Evolutionary conservation across 768 basidiomycete species (phyloP).

Genomic region (Tephrocybe rancida): DNA sequence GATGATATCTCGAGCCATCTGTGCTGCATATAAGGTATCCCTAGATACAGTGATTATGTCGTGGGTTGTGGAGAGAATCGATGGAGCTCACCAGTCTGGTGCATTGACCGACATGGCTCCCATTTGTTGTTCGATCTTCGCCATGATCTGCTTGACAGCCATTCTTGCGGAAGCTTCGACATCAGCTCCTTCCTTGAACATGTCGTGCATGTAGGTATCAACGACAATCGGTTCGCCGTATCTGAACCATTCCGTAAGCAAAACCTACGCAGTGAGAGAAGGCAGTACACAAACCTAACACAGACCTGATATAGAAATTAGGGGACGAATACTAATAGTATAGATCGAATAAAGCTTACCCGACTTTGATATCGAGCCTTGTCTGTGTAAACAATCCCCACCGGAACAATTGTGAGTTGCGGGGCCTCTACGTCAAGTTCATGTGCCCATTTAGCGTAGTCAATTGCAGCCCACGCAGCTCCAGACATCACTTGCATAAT

Average conservation of each 20-base stretch:
- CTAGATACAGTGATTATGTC: slow-evolving; percentile 29
- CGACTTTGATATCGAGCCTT: slow-evolving; percentile 66
- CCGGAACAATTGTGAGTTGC: slow-evolving; percentile 56
- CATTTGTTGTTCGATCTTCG: slow-evolving; percentile 49
- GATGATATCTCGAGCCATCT: slow-evolving; percentile 58
- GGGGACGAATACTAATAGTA: neutral
- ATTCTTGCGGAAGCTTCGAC: slow-evolving; percentile 36
- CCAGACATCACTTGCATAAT: slow-evolving; percentile 61
- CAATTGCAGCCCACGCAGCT: slow-evolving; percentile 71
- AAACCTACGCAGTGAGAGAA: neutral
- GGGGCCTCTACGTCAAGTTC: slow-evolving; percentile 18
- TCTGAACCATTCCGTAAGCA: slow-evolving; percentile 30
- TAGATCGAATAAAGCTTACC: slow-evolving; percentile 30
- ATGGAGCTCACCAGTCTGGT: slow-evolving; percentile 56
- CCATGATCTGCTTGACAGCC: slow-evolving; percentile 62
- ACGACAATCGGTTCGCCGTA: slow-evolving; percentile 56
- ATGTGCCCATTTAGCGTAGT: slow-evolving; percentile 51
- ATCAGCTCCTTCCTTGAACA: slow-evolving; percentile 38
- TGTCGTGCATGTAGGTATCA: slow-evolving; percentile 51
- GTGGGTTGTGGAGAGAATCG: slow-evolving; percentile 5
- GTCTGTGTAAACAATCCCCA: slow-evolving; percentile 71
- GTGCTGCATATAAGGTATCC: slow-evolving; percentile 63
- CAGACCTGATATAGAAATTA: slow-evolving; percentile 25
- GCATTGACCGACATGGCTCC: slow-evolving; percentile 63
- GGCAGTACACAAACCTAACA: slow-evolving; percentile 8